Base-by-base conservation (phyloP, 2,329 filamentous ascomycete genomes). In the Westerdykella sp. region DNA sequence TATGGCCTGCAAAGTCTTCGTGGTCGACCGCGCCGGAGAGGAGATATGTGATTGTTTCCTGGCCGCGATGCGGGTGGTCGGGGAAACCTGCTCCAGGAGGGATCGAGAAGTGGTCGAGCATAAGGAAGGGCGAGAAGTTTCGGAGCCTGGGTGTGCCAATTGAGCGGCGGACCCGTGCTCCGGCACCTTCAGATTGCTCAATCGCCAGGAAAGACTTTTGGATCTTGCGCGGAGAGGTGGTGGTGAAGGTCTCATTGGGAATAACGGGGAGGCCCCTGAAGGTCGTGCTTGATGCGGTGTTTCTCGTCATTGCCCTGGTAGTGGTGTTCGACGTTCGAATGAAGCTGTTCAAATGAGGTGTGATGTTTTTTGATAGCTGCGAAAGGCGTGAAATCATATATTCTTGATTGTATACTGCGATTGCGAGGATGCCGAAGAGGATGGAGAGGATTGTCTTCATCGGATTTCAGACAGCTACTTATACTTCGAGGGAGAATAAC, bases 101-200 rank as follows among this genome's bases (percentile, higher is more conserved):
- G 56, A 93, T 80, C 42, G 76, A 79, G 73, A 96, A 96, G 72
- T 96, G 62, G 42, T 97, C 91, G 37, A 96, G 85, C 89, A 97
- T 95, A 36, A 96, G 76, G 70, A 97, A 96, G 0, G 91, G 93
- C 12, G 83, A 87, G 67, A 97, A 84, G 73, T 95, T 88, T 60
- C 83, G 81, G 16, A 97, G 76, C 53, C 85, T 77, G 5, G 85
- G 77, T 1, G 88, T 95, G 54, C 91, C 91, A 53, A 97, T 86
- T 34, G 86, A 90, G 45, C 91, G 82, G 50, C 91, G 81, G 12
- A 97, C 91, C 49, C 82, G 78, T 5, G 91, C 91, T 44, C 93
- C 91, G 0, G 83, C 87, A 35, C 91, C 91, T 68, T 97, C 91
- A 22, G 86, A 74, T 68, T 95, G 87, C 68, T 95, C 88, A 46